Evolutionary conservation across 306 rosid species (phyloP).

Genomic region (Citrullus mucosospermus): DNA sequence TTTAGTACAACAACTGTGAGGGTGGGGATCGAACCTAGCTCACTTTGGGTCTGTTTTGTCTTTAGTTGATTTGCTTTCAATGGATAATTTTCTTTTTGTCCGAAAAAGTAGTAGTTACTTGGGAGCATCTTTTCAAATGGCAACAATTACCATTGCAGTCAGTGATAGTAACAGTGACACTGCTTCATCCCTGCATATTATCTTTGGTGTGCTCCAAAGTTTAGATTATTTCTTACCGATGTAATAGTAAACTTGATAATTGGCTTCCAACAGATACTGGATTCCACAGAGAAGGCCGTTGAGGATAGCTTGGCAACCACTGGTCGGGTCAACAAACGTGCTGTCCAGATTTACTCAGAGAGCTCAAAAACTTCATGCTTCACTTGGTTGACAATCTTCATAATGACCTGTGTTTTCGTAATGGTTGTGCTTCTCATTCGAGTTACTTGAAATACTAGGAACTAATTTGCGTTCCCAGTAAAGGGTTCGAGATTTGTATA

Average conservation of each 20-base stretch:
- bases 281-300: conserved; percentile 77
- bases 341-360: conserved; percentile 44
- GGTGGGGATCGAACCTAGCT: too few relatives aligned
- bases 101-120: neutral
- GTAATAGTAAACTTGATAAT: neutral
- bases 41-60: neutral
- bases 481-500: neutral
- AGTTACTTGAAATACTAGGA: conserved; percentile 30
- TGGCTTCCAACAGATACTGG: conserved; percentile 48
- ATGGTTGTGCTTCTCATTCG: conserved; percentile 89
- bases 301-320: conserved; percentile 89
- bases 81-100: neutral
- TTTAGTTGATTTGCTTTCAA: neutral
- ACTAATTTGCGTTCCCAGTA: neutral
- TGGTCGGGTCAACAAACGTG: conserved; percentile 61
- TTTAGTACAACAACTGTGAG: too few relatives aligned
- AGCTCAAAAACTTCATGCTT: conserved; percentile 74
- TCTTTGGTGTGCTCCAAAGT: neutral
- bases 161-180: neutral
- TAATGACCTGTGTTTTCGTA: conserved; percentile 56
- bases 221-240: neutral
- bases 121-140: neutral
- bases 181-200: neutral
- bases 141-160: neutral
- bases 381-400: conserved; percentile 65